A percentile compares a stretch with the other conserved stretches of the same genome.
These are phyloP conservation scores for Triticum urartu DNA, from an alignment of 176 grass and related monocot genomes.

Conservation along the genomic window DNA sequence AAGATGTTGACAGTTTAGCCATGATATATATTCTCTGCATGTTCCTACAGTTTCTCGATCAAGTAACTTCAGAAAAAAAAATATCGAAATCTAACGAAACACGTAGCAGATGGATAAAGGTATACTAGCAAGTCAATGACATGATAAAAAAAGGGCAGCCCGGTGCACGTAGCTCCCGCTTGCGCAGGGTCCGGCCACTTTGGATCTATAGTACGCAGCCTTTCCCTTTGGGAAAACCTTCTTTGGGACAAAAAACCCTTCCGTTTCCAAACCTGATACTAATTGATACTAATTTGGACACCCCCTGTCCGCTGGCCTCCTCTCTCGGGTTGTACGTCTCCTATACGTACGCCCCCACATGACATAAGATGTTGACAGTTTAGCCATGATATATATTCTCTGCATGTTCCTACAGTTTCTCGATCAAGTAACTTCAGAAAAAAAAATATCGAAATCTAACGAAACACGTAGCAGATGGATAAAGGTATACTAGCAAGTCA, in stretches of 20 bases:
- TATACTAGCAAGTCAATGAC: not conserved
- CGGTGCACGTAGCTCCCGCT: too few relatives aligned
- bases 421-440: not conserved
- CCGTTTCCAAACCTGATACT: not conserved
- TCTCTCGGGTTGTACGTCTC: too few relatives aligned
- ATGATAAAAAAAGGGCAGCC: not conserved
- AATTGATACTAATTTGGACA: too few relatives aligned
- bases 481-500: not conserved
- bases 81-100: conserved; percentile 1
- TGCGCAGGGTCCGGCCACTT: too few relatives aligned
- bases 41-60: not conserved
- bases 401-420: not conserved
- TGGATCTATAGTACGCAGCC: too few relatives aligned
- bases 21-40: conserved; percentile 4
- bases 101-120: not conserved
- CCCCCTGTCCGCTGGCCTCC: too few relatives aligned
- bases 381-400: conserved; percentile 18
- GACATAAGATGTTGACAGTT: not conserved
- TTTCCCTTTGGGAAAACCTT: not conserved
- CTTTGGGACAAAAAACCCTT: not conserved
- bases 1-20: conserved; percentile 9
- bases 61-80: not conserved
- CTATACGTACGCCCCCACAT: too few relatives aligned
- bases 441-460: conserved; percentile 3
- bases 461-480: not conserved